Conservation (phyloP, 495 filamentous ascomycete genomes). For the Sphaerosporella brunnea region DNA sequence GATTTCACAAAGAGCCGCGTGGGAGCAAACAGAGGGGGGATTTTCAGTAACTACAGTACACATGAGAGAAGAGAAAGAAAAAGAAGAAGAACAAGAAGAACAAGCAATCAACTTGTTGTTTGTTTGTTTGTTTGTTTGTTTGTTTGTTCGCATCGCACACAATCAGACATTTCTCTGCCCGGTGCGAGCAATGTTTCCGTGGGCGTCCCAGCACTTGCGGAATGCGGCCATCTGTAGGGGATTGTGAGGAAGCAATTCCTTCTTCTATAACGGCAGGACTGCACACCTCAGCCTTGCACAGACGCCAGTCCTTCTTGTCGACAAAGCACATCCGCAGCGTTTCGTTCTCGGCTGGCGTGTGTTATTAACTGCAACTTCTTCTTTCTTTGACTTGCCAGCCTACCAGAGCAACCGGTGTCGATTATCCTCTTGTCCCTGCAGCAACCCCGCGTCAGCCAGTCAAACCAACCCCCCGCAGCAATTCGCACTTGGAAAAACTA, state of each 20-base stretch:
- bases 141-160: background rate
- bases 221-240: conserved; percentile 92
- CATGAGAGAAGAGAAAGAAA: no score
- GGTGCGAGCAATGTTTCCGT: conserved; percentile 75
- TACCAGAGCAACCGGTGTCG: conserved; percentile 87
- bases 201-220: conserved; percentile 76
- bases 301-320: conserved; percentile 90
- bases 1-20: no score
- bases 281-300: conserved; percentile 74
- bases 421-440: conserved; percentile 88
- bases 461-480: background rate
- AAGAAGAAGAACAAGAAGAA: no score
- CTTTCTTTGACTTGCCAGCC: background rate
- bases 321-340: conserved; percentile 91
- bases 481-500: conserved; percentile 33
- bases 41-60: no score
- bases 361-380: background rate
- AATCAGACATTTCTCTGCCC: background rate
- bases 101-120: no score
- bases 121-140: no score
- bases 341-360: conserved; percentile 53
- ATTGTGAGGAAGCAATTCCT: no score
- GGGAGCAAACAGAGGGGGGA: no score
- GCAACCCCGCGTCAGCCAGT: conserved; percentile 16
- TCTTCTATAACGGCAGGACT: no score